These are phyloP conservation scores for Rhodofomes roseus DNA, from an alignment of 1,284 basidiomycete genomes.

Conservation along the genomic window DNA sequence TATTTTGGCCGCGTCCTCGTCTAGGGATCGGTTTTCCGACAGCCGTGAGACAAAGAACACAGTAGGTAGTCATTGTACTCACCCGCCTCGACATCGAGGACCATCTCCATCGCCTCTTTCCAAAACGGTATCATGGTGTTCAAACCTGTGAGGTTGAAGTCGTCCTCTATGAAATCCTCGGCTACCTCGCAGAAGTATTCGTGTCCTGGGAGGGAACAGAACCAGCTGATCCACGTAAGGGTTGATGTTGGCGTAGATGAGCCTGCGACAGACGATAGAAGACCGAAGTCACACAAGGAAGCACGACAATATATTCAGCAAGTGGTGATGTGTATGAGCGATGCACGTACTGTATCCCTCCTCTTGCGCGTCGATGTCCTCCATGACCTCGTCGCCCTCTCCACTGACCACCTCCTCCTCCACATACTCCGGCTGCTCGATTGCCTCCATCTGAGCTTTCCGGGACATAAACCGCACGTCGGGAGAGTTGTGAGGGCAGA, in stretches of 20 bases:
- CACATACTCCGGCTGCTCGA: conserved; percentile 18
- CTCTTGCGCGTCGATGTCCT: conserved; percentile 30
- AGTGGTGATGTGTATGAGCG: background rate
- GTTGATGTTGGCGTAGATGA: conserved; percentile 84
- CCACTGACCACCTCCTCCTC: conserved; percentile 28
- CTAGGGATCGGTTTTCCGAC: conserved; percentile 31
- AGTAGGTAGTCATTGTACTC: conserved; percentile 30
- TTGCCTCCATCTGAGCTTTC: conserved; percentile 16
- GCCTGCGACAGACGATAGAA: conserved; percentile 37
- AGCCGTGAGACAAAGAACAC: conserved; percentile 1
- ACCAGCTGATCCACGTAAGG: conserved; percentile 98
- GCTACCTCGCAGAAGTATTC: conserved; percentile 98
- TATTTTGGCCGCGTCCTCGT: conserved; percentile 91
- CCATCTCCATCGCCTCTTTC: conserved; percentile 99
- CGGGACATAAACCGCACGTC: conserved; percentile 23
- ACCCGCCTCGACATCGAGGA: conserved; percentile 99
- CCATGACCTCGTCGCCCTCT: conserved; percentile 31
- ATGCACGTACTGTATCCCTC: conserved; percentile 31
- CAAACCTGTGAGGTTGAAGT: conserved; percentile 97
- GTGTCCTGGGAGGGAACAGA: conserved; percentile 96
- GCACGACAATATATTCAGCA: background rate
- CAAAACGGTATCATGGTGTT: conserved; percentile 97
- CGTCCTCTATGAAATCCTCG: conserved; percentile 99
- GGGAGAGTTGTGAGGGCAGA: conserved; percentile 5
- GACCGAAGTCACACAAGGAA: background rate